A percentile compares a stretch with the other conserved stretches of the same genome.
phyloP scores from a whole-genome alignment of 164 flowering plant genomes.

The Magnolia officinalis region DNA sequence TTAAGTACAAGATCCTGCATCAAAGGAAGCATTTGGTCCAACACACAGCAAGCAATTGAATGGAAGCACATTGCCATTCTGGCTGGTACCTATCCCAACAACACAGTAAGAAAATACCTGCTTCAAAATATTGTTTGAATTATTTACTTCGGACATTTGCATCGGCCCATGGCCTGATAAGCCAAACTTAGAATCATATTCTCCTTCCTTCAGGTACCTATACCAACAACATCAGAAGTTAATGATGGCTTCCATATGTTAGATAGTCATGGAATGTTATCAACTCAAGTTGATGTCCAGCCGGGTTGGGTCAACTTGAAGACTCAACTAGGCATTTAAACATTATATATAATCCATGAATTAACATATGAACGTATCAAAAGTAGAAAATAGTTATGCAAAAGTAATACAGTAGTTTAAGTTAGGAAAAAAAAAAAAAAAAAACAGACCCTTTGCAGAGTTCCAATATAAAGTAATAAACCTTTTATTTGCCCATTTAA shows the following conservation, averaged over 20 bases:
- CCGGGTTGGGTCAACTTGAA: too few species aligned
- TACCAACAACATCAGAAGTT: neutral
- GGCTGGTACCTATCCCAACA: neutral
- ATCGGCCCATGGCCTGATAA: conserved; percentile 50
- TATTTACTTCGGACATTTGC: conserved; percentile 50
- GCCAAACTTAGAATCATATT: conserved; percentile 41
- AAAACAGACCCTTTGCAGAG: too few species aligned
- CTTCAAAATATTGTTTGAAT: conserved; percentile 47
- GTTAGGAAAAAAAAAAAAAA: too few species aligned
- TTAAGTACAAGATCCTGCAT: conserved; percentile 56
- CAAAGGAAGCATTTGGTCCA: conserved; percentile 3
- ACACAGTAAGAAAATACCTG: conserved; percentile 43
- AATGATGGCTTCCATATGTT: neutral
- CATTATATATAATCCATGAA: too few species aligned
- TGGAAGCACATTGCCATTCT: neutral
- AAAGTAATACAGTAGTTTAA: too few species aligned
- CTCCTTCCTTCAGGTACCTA: conserved; percentile 60
- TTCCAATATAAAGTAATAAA: conserved; percentile 27
- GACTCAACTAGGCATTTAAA: too few species aligned
- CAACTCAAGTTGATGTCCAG: neutral
- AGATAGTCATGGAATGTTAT: neutral
- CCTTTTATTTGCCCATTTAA: too few species aligned
- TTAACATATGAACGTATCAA: too few species aligned
- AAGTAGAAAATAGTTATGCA: too few species aligned
- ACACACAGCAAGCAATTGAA: neutral